Conservation (phyloP, 495 filamentous ascomycete genomes). For the Trichoderma parareesei region DNA sequence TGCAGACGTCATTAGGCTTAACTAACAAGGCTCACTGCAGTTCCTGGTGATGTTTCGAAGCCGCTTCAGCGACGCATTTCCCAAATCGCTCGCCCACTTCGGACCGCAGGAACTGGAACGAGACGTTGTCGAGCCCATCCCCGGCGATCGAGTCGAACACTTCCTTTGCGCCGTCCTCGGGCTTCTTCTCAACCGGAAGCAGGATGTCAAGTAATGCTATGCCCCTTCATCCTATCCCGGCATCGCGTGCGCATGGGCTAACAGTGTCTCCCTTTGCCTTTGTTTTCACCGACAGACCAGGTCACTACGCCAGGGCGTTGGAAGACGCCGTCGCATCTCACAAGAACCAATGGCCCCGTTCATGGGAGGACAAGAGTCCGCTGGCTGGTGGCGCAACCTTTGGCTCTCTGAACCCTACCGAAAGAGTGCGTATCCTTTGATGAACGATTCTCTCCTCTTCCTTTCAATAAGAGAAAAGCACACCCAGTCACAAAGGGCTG, state of each 20-base stretch:
- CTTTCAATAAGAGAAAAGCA: not conserved
- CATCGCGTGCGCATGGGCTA: conserved; percentile 12
- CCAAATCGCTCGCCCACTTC: conserved; percentile 75
- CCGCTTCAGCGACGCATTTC: conserved; percentile 82
- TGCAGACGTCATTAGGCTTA: conserved; percentile 17
- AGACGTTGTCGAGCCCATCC: conserved; percentile 67
- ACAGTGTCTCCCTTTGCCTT: not conserved
- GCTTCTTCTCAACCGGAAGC: conserved; percentile 89
- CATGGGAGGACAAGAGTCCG: conserved; percentile 82
- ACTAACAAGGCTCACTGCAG: conserved; percentile 38
- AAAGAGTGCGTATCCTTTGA: conserved; percentile 57
- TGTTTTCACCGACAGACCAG: conserved; percentile 42
- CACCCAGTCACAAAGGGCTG: not conserved
- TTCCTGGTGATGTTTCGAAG: conserved; percentile 97
- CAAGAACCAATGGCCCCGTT: conserved; percentile 77
- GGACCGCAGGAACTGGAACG: conserved; percentile 92
- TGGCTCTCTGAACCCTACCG: conserved; percentile 63
- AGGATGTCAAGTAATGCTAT: conserved; percentile 85
- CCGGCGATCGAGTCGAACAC: conserved; percentile 76
- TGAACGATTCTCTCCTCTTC: not conserved
- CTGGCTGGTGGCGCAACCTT: conserved; percentile 72
- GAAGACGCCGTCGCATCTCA: conserved; percentile 88
- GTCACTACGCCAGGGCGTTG: conserved; percentile 83
- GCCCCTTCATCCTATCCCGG: conserved; percentile 13
- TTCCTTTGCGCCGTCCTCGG: conserved; percentile 83